Evolutionary conservation across 2,329 filamentous ascomycete genomes (phyloP).

Genomic region (Curvularia verruculosa): DNA sequence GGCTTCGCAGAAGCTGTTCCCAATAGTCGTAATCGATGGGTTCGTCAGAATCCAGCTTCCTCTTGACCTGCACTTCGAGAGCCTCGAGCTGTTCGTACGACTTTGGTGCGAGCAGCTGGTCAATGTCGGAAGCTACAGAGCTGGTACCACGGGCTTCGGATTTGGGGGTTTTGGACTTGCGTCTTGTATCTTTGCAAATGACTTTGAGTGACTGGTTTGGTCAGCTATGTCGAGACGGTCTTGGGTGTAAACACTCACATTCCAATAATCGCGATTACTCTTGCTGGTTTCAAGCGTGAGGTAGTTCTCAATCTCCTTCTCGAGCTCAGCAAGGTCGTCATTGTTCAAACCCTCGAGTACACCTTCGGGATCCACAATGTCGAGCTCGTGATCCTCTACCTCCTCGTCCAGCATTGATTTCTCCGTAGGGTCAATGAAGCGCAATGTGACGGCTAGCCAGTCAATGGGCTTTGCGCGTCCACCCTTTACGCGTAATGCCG

Average conservation of each 20-base stretch:
- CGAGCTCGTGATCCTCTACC: slow-evolving; percentile 73
- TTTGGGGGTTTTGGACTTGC: slow-evolving; percentile 66
- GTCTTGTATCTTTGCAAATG: slow-evolving; percentile 77
- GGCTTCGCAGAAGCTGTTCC: slow-evolving; percentile 85
- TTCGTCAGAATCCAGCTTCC: slow-evolving; percentile 86
- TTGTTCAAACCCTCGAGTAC: slow-evolving; percentile 76
- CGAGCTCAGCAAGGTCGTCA: slow-evolving; percentile 73
- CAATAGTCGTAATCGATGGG: slow-evolving; percentile 97
- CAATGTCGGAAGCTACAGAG: slow-evolving; percentile 85
- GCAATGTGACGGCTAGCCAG: slow-evolving; percentile 87
- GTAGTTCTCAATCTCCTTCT: slow-evolving; percentile 82
- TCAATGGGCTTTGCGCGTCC: slow-evolving; percentile 91
- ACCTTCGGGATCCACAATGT: slow-evolving; percentile 79
- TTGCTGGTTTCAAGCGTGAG: slow-evolving; percentile 77
- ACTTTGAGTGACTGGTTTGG: slow-evolving; percentile 72
- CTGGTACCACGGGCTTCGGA: slow-evolving; percentile 76
- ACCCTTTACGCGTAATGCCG: slow-evolving; percentile 90
- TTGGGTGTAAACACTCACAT: slow-evolving; percentile 50
- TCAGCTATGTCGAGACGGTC: slow-evolving; percentile 31
- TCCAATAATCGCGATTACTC: slow-evolving; percentile 88
- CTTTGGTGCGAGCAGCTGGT: slow-evolving; percentile 85
- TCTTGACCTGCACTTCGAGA: slow-evolving; percentile 83
- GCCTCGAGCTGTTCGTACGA: slow-evolving; percentile 83
- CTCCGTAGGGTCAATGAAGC: slow-evolving; percentile 79
- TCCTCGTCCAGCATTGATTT: slow-evolving; percentile 83